Base-by-base conservation (phyloP, 345 rosid genomes). In the Brassica nigra region DNA sequence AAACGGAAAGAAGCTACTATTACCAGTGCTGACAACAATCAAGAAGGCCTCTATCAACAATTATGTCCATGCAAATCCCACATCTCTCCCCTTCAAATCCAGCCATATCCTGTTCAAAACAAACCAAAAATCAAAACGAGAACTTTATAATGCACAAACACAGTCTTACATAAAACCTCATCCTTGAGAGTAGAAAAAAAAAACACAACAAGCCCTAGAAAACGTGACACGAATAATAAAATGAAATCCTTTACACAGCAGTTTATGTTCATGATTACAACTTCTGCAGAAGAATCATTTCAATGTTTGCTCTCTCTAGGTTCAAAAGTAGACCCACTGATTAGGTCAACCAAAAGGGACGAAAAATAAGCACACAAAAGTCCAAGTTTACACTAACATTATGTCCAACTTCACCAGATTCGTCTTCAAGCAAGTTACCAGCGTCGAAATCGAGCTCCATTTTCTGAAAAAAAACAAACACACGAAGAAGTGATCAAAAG, bases 1-100 rank as follows among this genome's bases (percentile, higher is more conserved):
- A 29, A 31, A 39, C 18, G 14, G 9, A 49, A 52, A 37, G 1
- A 75, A 55, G 62, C 10, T 15, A 62, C n/a, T 14, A 6, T 54
- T 86, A 91, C 99, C 98, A 93, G 83, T 95, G 98, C 68, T 91
- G 95, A 75, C 99, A 95, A 80, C 97, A 95, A 86, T 95, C 99
- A 74, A 93, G 90, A 82, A 95, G 88, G 5, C 99, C 99, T 77
- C 99, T 84, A 82, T 95, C 99, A 62, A 93, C 70, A n/a, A 93
- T 79, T n/a, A 91, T 74, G 83, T 95, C 98, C 99, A 93, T 95
- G 83, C 99, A 95, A 76, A 95, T 90, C 83, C 99, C 99, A 84
- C 99, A 95, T 78, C 92, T 88, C 71, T 90, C 98, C 9, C 93
- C 96, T 78, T 89, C 98, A 66, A 85, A 68, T 70, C 71, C 77